phyloP scores from a whole-genome alignment of 257 asterid species.

The Solanum ahanhuiri region DNA sequence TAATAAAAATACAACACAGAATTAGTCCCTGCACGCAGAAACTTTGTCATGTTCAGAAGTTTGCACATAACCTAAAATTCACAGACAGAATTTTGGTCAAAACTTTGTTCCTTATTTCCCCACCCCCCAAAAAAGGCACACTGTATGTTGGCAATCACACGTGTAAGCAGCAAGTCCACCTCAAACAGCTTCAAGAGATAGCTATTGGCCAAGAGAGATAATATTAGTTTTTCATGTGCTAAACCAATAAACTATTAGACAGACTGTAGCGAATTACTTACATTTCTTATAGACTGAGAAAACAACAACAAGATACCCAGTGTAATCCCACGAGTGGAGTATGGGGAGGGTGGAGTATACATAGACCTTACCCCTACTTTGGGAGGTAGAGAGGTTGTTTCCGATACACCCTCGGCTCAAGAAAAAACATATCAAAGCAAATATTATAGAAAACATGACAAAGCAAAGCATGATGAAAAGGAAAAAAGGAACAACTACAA shows the following conservation, averaged over 20 bases:
- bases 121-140: not conserved
- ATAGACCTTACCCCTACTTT: not conserved
- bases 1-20: not conserved
- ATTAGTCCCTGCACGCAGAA: not conserved
- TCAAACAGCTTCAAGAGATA: not conserved
- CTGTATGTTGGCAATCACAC: not conserved
- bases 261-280: not conserved
- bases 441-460: not conserved
- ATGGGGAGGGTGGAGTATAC: not conserved
- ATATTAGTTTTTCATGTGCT: not conserved
- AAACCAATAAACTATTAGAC: not conserved
- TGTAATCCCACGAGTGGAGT: not conserved
- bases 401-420: not conserved
- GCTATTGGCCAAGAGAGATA: not conserved
- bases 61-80: not conserved
- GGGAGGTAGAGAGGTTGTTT: not conserved
- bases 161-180: not conserved
- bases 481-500: not conserved
- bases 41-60: not conserved
- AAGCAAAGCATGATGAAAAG: not conserved
- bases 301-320: not conserved
- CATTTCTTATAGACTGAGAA: not conserved
- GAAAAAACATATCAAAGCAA: not conserved
- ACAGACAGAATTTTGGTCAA: not conserved
- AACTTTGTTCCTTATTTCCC: not conserved